A percentile compares a stretch with the other conserved stretches of the same genome.
Conservation (phyloP, 2,329 filamentous ascomycete species). For the Ceratocystiopsis minuta region DNA sequence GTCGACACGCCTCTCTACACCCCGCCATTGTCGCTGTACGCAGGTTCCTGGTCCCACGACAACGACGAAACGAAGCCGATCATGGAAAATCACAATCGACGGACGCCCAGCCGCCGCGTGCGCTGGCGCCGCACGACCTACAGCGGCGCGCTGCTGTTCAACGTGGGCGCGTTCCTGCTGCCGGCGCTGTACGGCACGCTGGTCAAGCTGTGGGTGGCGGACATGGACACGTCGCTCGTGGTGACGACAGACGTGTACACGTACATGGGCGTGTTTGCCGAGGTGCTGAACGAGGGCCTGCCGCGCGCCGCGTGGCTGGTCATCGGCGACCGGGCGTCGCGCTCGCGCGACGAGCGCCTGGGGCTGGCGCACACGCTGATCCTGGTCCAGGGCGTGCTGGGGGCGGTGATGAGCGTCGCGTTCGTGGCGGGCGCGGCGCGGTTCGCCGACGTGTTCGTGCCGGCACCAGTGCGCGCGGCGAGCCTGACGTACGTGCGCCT, state of each 20-base stretch:
- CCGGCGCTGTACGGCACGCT: constrained; percentile 51
- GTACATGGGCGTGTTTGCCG: constrained; percentile 47
- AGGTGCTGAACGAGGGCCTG: constrained; percentile 57
- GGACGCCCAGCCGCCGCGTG: too few species aligned
- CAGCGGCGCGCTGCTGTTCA: constrained; percentile 41
- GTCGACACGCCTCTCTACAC: too few species aligned
- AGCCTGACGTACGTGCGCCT: constrained; percentile 49
- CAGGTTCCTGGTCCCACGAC: too few species aligned
- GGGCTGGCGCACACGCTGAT: constrained; percentile 45
- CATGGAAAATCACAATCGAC: too few species aligned
- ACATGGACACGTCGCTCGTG: constrained; percentile 43
- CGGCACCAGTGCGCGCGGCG: constrained; percentile 32
- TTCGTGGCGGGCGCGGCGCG: constrained; percentile 34
- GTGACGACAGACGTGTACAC: constrained; percentile 50
- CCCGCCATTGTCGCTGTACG: too few species aligned
- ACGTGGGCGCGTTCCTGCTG: constrained; percentile 41
- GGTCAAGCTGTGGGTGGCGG: constrained; percentile 52
- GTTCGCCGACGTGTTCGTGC: constrained; percentile 46
- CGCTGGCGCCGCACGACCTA: too few species aligned
- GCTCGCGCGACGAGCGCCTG: constrained; percentile 31
- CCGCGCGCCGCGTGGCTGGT: constrained; percentile 50
- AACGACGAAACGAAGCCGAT: too few species aligned
- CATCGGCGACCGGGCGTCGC: constrained; percentile 44
- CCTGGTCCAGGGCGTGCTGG: constrained; percentile 38
- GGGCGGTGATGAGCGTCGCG: constrained; percentile 38